A percentile compares a stretch with the other conserved stretches of the same genome.
These are phyloP conservation scores for Francoa sonchifolia DNA, from an alignment of 441 rosid genomes.

Conservation along the genomic window DNA sequence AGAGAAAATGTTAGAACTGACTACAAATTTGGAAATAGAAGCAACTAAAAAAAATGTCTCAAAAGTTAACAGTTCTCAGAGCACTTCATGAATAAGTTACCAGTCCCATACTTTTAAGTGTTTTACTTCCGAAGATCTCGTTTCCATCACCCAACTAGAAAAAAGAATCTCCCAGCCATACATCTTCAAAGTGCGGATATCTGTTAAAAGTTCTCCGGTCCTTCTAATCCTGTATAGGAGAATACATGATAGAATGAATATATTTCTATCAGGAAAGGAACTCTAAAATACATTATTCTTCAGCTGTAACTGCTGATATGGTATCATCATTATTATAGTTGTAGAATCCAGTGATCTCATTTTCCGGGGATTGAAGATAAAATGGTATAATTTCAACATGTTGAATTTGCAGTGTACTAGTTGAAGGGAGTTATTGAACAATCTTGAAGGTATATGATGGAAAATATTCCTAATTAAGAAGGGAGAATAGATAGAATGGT, in stretches of 20 bases:
- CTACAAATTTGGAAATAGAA: neutral
- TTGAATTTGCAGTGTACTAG: no score
- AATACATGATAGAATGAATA: conserved; percentile 11
- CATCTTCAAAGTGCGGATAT: conserved; percentile 83
- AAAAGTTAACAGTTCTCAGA: neutral
- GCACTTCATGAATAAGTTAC: conserved; percentile 7
- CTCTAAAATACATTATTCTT: neutral
- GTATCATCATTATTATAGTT: neutral
- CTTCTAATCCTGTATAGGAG: conserved; percentile 61
- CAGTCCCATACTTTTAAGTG: conserved; percentile 57
- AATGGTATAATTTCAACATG: no score
- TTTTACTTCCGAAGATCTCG: conserved; percentile 72
- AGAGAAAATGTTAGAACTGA: conserved; percentile 12
- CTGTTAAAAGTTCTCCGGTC: conserved; percentile 76
- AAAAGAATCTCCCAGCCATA: conserved; percentile 82
- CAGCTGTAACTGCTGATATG: neutral
- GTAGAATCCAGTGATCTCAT: no score
- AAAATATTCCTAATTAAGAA: no score
- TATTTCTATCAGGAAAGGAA: neutral
- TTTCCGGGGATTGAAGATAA: no score
- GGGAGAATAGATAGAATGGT: no score
- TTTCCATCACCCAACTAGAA: conserved; percentile 70
- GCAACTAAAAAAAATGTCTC: no score
- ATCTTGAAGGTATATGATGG: no score
- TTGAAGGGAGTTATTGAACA: no score